Evolutionary conservation across 2,329 filamentous ascomycete genomes (phyloP), one percentile per base, ranked within the genome.

Genomic region (Talaromyces pinophilus): DNA sequence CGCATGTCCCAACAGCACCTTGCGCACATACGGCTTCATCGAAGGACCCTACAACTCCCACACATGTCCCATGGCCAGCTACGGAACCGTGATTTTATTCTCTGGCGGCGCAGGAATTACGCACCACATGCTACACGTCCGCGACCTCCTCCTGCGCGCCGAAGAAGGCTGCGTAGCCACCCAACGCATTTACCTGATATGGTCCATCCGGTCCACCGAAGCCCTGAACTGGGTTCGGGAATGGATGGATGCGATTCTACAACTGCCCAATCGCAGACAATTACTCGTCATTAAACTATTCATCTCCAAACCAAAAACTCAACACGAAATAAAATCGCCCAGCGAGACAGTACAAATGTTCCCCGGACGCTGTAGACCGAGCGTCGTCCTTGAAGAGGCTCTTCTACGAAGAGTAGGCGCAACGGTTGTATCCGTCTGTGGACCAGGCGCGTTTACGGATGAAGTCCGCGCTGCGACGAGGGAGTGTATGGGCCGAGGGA

Each of bases 21-120:
- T 88, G 70, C 78, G 79, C 13, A 83, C 85, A 5, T 81, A 79
- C 63, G 87, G 87, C 57, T 83, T 84, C 72, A 82, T 89, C 70
- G 87, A 90, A 76, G 87, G 87, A 0, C 87, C 87, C 0, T 90
- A 90, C 73, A 85, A 84, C 55, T 86, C 86, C 8, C 54, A 61
- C 15, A 84, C 87, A 63, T 81, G 80, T 50, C 81, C 82, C 59
- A 80, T 88, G 61, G 78, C 82, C 57, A 87, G 84, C 62, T 90
- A 89, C 76, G 88, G 87, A 71, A 89, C 87, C 0, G 82, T 86
- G n/a, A 76, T 90, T 28, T 83, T 90, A 65, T 89, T 90, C 77
- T 87, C 87, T 4, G 87, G 85, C 59, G 87, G 87, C 63, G 86
- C 88, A 33, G 87, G 87, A 63, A 89, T 90, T 67, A 90, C 88